Evolutionary conservation across 2,329 filamentous ascomycete species (phyloP).

Genomic region (Scleromitrula shiraiana): DNA sequence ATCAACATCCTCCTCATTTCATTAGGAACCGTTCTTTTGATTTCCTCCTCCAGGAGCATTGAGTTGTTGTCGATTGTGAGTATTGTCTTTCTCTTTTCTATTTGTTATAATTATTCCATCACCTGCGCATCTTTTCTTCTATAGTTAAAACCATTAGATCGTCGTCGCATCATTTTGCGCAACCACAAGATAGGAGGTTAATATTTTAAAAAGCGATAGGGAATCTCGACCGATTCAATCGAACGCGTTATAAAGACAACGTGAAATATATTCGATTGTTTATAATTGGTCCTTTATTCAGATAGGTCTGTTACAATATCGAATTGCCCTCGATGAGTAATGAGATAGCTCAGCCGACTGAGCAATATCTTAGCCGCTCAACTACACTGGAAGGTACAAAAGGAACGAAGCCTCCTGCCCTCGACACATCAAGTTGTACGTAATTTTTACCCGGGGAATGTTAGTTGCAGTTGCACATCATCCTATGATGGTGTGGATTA

Average conservation of each 20-base stretch:
- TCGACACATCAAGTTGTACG: slow-evolving; percentile 28
- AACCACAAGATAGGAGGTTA: slow-evolving; percentile 7
- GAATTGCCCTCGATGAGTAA: slow-evolving; percentile 32
- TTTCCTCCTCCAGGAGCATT: slow-evolving; percentile 9
- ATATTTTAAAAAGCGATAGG: slow-evolving; percentile 2
- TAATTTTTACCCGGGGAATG: slow-evolving; percentile 7
- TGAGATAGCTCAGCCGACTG: slow-evolving; percentile 30
- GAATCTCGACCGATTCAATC: slow-evolving; percentile 11
- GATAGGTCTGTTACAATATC: slow-evolving; percentile 12
- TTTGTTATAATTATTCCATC: background rate
- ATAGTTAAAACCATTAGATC: background rate
- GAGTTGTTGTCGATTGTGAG: slow-evolving; percentile 9
- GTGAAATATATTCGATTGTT: slow-evolving; percentile 3
- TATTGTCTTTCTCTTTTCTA: background rate
- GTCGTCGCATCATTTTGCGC: slow-evolving; percentile 3
- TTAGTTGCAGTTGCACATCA: background rate
- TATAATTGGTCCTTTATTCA: slow-evolving; percentile 5
- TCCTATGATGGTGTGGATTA: too few species aligned
- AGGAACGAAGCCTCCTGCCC: slow-evolving; percentile 24
- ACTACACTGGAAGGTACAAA: slow-evolving; percentile 26
- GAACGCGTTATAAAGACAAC: slow-evolving; percentile 19
- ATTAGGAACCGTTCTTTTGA: slow-evolving; percentile 7
- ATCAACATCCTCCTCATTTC: slow-evolving; percentile 8
- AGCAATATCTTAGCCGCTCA: slow-evolving; percentile 28
- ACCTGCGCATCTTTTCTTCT: too few species aligned